phyloP scores from a whole-genome alignment of 768 basidiomycete species.

The Suillus fuscotomentosus region DNA sequence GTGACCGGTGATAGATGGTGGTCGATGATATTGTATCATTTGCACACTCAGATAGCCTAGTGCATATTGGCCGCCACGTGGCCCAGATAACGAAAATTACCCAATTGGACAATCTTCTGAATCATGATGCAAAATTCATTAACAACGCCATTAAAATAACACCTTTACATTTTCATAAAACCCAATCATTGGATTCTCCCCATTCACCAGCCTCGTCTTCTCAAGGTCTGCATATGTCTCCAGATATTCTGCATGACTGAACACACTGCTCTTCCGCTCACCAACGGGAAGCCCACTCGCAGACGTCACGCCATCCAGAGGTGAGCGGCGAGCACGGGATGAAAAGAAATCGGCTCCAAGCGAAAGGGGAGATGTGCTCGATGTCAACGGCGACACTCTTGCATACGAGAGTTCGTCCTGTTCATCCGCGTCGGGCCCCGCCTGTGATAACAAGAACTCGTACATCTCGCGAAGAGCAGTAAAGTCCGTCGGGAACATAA shows the following conservation, averaged over 20 bases:
- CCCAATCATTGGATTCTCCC: slow-evolving; percentile 86
- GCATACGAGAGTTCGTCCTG: slow-evolving; percentile 24
- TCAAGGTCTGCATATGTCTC: slow-evolving; percentile 76
- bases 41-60: not conserved
- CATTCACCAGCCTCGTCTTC: slow-evolving; percentile 69
- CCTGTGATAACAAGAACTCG: slow-evolving; percentile 70
- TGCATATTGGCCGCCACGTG: not conserved
- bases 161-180: slow-evolving; percentile 95
- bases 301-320: slow-evolving; percentile 68
- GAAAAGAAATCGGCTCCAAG: slow-evolving; percentile 71
- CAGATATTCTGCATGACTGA: slow-evolving; percentile 87
- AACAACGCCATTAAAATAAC: slow-evolving; percentile 55
- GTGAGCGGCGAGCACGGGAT: slow-evolving; percentile 50
- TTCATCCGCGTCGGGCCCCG: slow-evolving; percentile 21
- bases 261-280: slow-evolving; percentile 80
- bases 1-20: not conserved
- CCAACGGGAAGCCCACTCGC: slow-evolving; percentile 78
- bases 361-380: slow-evolving; percentile 47
- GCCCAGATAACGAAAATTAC: not conserved
- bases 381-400: slow-evolving; percentile 53
- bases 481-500: slow-evolving; percentile 97
- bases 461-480: slow-evolving; percentile 86
- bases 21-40: not conserved
- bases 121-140: not conserved
- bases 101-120: not conserved